These are phyloP conservation scores for Chenopodium quinoa DNA, from an alignment of 148 eudicot species.

Conservation along the genomic window DNA sequence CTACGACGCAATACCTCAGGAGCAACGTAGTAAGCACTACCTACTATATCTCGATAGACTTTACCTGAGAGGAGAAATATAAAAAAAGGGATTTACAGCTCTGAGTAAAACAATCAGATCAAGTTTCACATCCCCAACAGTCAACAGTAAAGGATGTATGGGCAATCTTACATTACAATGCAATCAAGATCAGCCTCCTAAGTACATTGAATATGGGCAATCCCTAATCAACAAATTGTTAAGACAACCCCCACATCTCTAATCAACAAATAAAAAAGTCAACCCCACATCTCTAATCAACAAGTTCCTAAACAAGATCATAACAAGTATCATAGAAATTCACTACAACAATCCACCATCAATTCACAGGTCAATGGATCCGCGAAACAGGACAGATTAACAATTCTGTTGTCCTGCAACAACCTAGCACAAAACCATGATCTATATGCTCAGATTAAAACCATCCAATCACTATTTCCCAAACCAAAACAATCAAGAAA, in stretches of 20 bases:
- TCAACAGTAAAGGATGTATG: background rate
- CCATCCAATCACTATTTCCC: too few relatives aligned
- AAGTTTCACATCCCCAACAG: background rate
- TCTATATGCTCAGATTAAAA: background rate
- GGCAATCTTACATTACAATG: background rate
- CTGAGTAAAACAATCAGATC: conserved; percentile 11
- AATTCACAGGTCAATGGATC: conserved; percentile 22
- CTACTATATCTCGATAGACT: conserved; percentile 79
- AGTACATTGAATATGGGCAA: background rate
- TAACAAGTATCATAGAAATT: background rate
- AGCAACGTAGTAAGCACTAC: conserved; percentile 94
- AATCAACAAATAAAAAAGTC: background rate
- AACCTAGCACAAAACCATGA: background rate
- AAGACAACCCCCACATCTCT: background rate
- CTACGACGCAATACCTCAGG: conserved; percentile 84
- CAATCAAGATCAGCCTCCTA: conserved; percentile 3
- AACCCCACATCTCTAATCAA: conserved; percentile 4
- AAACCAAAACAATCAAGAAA: background rate
- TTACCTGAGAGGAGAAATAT: conserved; percentile 44
- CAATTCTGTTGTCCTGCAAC: background rate
- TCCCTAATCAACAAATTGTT: conserved; percentile 5
- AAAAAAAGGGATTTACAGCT: background rate
- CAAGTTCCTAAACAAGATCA: background rate
- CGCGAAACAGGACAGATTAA: background rate
- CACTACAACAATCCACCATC: background rate